phyloP scores from a whole-genome alignment of 169 alveolate species.

The Eimeria tenella region DNA sequence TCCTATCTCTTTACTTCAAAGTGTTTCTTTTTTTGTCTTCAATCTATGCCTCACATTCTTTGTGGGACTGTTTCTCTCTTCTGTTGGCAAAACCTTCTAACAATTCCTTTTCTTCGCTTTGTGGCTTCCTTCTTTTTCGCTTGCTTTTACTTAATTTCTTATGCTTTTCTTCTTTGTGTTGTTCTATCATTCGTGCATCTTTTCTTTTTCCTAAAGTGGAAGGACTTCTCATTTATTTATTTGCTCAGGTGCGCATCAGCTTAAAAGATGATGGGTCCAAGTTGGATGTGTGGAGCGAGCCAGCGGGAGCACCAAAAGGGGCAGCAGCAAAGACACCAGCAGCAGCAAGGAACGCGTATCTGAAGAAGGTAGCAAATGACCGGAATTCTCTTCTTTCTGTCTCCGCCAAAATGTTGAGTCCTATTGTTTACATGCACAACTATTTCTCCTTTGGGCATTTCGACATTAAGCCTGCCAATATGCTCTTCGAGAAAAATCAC shows the following conservation, averaged over 20 bases:
- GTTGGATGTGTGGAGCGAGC: background rate
- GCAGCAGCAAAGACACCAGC: background rate
- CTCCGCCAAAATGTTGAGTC: background rate
- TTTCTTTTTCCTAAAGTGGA: background rate
- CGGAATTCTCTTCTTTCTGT: background rate
- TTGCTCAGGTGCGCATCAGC: background rate
- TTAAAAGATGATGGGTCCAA: background rate
- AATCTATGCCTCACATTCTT: too few species aligned
- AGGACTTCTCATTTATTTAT: background rate
- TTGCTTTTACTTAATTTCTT: too few species aligned
- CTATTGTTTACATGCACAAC: constrained; percentile 1
- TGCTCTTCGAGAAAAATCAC: background rate
- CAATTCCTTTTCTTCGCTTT: too few species aligned
- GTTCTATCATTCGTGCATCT: background rate
- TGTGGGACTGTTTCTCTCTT: too few species aligned
- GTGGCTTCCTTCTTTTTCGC: too few species aligned
- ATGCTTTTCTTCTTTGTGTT: background rate
- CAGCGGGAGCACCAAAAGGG: background rate
- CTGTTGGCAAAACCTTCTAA: too few species aligned
- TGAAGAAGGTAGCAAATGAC: background rate
- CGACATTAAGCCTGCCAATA: constrained; percentile 31
- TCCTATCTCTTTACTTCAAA: too few species aligned
- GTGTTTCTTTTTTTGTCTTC: too few species aligned
- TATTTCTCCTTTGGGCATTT: background rate
- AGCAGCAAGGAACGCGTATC: background rate